Conservation (phyloP, 1,284 basidiomycete species). For the Stereum hirsutum region DNA sequence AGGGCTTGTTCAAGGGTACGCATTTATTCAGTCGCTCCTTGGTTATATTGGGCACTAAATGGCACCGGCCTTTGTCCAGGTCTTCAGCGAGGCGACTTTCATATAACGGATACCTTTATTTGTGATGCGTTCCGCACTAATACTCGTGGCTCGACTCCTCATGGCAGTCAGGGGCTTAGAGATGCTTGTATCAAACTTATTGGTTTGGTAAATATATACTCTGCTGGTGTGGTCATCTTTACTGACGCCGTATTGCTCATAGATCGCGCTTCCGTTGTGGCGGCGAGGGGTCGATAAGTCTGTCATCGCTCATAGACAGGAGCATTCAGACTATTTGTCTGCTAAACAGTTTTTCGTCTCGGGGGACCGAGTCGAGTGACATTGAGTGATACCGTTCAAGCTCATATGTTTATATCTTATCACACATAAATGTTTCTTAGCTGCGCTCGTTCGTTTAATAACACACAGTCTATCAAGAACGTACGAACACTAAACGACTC, state of each 20-base stretch:
- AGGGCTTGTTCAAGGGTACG: constrained; percentile 52
- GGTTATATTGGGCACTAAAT: not conserved
- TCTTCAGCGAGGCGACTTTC: constrained; percentile 61
- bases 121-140: constrained; percentile 62
- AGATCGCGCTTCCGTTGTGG: constrained; percentile 48
- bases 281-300: constrained; percentile 37
- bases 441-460: too few species aligned
- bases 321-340: constrained; percentile 42
- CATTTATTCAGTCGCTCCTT: too few species aligned
- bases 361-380: too few species aligned
- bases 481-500: too few species aligned
- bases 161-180: constrained; percentile 47
- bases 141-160: constrained; percentile 61
- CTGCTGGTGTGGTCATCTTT: not conserved
- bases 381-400: too few species aligned
- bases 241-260: not conserved
- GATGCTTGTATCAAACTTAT: constrained; percentile 41
- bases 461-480: too few species aligned
- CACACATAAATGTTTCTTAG: too few species aligned
- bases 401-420: too few species aligned
- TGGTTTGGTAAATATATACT: constrained; percentile 29
- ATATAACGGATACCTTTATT: constrained; percentile 71
- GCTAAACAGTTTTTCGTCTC: too few species aligned
- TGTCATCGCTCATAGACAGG: constrained; percentile 33
- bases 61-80: constrained; percentile 29